Evolutionary conservation across 225 moss, liverwort and hornwort genomes (phyloP).

Genomic region (Pseudoscleropodium purum): DNA sequence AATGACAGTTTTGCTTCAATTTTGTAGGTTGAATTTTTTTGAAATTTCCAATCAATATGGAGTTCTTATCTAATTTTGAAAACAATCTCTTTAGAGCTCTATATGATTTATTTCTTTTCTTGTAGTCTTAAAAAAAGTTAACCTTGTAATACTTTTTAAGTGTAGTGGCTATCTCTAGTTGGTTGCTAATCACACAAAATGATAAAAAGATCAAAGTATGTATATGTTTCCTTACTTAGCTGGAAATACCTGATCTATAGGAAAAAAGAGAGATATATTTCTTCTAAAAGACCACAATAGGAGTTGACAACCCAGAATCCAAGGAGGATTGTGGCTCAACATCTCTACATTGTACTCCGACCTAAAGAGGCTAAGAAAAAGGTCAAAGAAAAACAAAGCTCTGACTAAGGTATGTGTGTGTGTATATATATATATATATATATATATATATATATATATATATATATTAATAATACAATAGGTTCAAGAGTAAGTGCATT

Average conservation of each 20-base stretch:
- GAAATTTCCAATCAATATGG: neutral
- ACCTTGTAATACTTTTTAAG: neutral
- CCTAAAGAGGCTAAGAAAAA: slow-evolving; percentile 19
- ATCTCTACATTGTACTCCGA: slow-evolving; percentile 29
- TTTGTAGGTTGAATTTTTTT: neutral
- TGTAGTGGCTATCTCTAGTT: neutral
- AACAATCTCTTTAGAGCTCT: neutral
- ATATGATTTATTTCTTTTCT: neutral
- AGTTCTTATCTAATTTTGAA: neutral
- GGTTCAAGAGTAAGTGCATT: neutral
- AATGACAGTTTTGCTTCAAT: neutral
- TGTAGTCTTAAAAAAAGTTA: neutral
- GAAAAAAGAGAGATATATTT: slow-evolving; percentile 50
- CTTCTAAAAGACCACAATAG: slow-evolving; percentile 26
- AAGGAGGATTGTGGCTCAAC: slow-evolving; percentile 23
- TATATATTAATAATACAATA: neutral
- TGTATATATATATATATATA: too few relatives aligned
- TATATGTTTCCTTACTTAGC: neutral
- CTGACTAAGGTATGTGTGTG: slow-evolving; percentile 18
- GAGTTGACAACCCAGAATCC: neutral
- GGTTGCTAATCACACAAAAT: neutral
- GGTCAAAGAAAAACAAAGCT: slow-evolving; percentile 44
- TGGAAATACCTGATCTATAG: neutral
- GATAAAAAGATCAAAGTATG: neutral
- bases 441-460: neutral